Percentiles rank a stretch among this genome's conserved stretches.
Conservation (phyloP, 371 early-diverging fungal genomes). For the Capniomyces stellatus region DNA sequence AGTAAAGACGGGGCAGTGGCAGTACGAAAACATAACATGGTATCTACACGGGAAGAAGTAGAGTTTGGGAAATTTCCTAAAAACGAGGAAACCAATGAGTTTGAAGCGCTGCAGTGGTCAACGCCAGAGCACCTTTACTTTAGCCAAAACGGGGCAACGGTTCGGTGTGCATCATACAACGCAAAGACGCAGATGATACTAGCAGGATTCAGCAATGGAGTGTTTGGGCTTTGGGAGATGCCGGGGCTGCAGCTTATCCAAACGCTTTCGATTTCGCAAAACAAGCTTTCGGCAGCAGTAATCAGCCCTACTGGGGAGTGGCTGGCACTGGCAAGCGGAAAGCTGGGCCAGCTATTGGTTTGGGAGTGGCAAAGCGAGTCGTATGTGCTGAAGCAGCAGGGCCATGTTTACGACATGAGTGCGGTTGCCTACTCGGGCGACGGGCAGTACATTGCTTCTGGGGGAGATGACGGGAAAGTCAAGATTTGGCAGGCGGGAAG, state of each 20-base stretch:
- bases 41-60: constrained; percentile 21
- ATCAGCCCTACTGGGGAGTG: constrained; percentile 89
- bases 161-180: constrained; percentile 68
- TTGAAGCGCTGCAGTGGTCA: constrained; percentile 10
- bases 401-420: constrained; percentile 87
- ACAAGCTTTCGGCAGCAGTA: constrained; percentile 69
- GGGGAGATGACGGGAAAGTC: constrained; percentile 92
- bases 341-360: constrained; percentile 86
- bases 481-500: constrained; percentile 91
- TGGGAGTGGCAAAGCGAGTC: constrained; percentile 99
- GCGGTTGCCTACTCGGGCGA: constrained; percentile 75
- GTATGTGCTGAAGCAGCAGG: constrained; percentile 94
- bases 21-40: constrained; percentile 50
- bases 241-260: constrained; percentile 32
- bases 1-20: constrained; percentile 79
- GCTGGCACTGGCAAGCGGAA: constrained; percentile 85
- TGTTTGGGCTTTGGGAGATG: constrained; percentile 94
- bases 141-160: constrained; percentile 35
- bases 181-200: constrained; percentile 51
- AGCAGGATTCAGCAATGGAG: constrained; percentile 78
- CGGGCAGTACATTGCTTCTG: constrained; percentile 88
- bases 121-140: constrained; percentile 13
- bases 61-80: constrained; percentile 24
- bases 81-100: constrained; percentile 7
- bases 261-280: constrained; percentile 69